Conservation (phyloP, 1,284 basidiomycete species). For the Rhizoctonia solani region DNA sequence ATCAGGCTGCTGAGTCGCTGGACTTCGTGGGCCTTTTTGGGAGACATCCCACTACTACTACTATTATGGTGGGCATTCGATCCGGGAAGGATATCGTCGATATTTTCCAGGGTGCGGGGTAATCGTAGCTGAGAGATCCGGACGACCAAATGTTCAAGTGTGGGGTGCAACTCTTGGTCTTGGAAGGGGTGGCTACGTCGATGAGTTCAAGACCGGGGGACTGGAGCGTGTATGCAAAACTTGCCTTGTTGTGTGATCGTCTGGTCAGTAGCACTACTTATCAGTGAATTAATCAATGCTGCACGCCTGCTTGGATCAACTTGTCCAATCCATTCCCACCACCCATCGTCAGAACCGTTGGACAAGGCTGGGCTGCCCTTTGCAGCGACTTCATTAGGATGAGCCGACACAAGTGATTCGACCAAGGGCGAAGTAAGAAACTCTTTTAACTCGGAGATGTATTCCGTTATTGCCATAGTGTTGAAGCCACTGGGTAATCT, state of each 20-base stretch:
- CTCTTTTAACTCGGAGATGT: conserved; percentile 4
- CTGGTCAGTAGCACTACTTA: background rate
- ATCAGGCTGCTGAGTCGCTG: conserved; percentile 35
- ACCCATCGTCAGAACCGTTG: background rate
- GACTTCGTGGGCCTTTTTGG: conserved; percentile 39
- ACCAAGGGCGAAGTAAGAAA: conserved; percentile 17
- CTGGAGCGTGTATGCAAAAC: background rate
- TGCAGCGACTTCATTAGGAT: conserved; percentile 23
- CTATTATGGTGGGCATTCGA: background rate
- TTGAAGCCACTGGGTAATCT: conserved; percentile 2
- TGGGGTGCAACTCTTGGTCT: conserved; percentile 3
- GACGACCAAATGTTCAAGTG: background rate
- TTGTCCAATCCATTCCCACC: conserved; percentile 17
- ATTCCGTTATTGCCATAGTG: background rate
- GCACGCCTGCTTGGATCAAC: background rate
- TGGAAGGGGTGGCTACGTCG: conserved; percentile 1
- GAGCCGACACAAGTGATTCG: conserved; percentile 6
- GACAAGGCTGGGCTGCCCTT: background rate
- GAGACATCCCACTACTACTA: conserved; percentile 37
- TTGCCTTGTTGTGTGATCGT: background rate
- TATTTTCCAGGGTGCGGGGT: background rate
- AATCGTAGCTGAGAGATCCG: background rate
- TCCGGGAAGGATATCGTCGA: background rate
- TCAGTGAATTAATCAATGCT: background rate
- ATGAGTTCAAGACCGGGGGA: background rate